A percentile compares a stretch with the other conserved stretches of the same genome.
Conservation (phyloP, 1,284 basidiomycete genomes). For the Tilletia indica region DNA sequence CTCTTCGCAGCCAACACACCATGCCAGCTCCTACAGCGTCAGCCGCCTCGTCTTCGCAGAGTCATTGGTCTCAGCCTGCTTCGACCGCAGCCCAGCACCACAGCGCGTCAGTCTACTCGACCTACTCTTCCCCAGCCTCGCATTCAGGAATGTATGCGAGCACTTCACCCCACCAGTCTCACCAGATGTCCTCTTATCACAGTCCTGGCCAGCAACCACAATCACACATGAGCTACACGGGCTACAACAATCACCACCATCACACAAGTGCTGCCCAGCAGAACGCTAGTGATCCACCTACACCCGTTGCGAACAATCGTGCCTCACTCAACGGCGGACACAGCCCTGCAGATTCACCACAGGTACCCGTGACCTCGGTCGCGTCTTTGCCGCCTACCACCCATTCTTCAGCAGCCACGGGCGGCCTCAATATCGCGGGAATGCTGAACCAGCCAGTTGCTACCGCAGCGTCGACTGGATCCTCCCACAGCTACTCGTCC, state of each 20-base stretch:
- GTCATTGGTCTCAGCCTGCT: slow-evolving; percentile 13
- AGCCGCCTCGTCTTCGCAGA: background rate
- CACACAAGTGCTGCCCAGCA: background rate
- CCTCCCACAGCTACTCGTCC: slow-evolving; percentile 1
- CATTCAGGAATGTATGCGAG: slow-evolving; percentile 4
- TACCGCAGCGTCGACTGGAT: background rate
- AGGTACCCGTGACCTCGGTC: slow-evolving; percentile 1
- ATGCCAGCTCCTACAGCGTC: slow-evolving; percentile 15
- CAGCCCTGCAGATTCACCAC: background rate
- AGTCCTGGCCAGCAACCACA: background rate
- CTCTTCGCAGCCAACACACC: slow-evolving; percentile 11
- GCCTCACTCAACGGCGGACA: background rate
- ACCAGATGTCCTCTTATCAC: slow-evolving; percentile 4
- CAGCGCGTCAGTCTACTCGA: slow-evolving; percentile 3
- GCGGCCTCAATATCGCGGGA: slow-evolving; percentile 11
- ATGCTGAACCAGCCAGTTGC: slow-evolving; percentile 11
- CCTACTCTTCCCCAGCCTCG: slow-evolving; percentile 11
- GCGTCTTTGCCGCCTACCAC: background rate
- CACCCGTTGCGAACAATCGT: background rate
- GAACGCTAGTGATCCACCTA: background rate
- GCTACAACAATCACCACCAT: background rate
- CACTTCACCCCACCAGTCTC: slow-evolving; percentile 1
- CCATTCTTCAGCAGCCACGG: slow-evolving; percentile 7
- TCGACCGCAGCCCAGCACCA: background rate
- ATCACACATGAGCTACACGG: slow-evolving; percentile 8